Evolutionary conservation across 139 green algal species (phyloP), one percentile per base, ranked within the genome.

Genomic region (Chlamydomonas applanata): DNA sequence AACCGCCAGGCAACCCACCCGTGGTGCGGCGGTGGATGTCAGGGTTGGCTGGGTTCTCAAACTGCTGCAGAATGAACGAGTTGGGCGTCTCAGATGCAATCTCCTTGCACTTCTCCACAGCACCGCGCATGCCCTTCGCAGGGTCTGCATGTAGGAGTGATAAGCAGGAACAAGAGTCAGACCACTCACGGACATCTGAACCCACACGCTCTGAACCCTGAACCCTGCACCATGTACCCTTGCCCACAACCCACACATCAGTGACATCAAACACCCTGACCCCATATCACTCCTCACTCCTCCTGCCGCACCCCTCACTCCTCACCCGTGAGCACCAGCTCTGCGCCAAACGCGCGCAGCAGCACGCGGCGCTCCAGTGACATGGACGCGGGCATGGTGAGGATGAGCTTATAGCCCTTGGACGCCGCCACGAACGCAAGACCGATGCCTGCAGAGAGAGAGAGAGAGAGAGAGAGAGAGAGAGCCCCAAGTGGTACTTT

Each of bases 371-470:
- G 86, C 86, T 99, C 96, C 3, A 96, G 85, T 33, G 83, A 94
- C 95, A 99, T 99, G 66, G 90, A 97, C 4, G 95, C 95, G 0
- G 96, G 96, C 96, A 99, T 99, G 53, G 96, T 99, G 17, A 99
- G 86, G 29, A 97, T 87, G 29, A 96, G 84, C 79, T 95, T 91
- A 69, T 87, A 86, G 57, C 77, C 74, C 70, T 91, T 94, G n/a
- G 92, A 88, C 4, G 94, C 91, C 7, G 94, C 94, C 20, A 97
- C 89, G 75, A 94, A 97, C 1, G 94, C 94, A 52, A 98, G 87
- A 1, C 90, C 94, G 74, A 97, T 95, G 3, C 93, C 40, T 49
- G 40, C 40, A 11, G 40, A n/a, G n/a, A n/a, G n/a, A n/a, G n/a
- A n/a, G n/a, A n/a, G n/a, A n/a, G n/a, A n/a, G n/a, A n/a, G n/a